These are phyloP conservation scores for Blastobotrys elegans DNA, from an alignment of 1,139 yeast species.

Conservation along the genomic window DNA sequence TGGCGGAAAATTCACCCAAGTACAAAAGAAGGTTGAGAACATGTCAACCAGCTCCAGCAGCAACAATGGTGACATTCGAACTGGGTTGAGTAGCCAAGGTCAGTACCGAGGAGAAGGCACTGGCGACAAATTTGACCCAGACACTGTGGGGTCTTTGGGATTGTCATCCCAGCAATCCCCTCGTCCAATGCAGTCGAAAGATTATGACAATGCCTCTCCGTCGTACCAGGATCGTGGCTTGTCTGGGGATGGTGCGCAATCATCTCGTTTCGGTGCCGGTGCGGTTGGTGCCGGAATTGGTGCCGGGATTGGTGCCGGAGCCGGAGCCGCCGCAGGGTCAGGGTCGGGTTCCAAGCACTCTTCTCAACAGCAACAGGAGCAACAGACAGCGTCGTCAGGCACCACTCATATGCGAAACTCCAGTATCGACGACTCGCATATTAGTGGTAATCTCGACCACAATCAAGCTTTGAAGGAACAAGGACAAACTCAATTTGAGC, in stretches of 20 bases:
- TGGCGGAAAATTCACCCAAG: constrained; percentile 2
- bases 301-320: constrained; percentile 9
- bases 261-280: not conserved
- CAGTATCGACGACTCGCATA: not conserved
- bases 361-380: not conserved
- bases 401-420: not conserved
- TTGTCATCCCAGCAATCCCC: not conserved
- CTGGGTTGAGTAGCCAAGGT: not conserved
- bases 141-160: not conserved
- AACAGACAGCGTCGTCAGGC: not conserved
- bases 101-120: not conserved
- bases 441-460: not conserved
- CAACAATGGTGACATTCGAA: not conserved
- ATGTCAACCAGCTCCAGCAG: not conserved
- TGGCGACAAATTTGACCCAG: not conserved
- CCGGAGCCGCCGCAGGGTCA: constrained; percentile 3
- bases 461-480: not conserved
- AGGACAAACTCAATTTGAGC: not conserved
- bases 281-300: constrained; percentile 3
- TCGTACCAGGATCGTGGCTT: not conserved
- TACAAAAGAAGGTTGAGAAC: not conserved
- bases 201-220: not conserved
- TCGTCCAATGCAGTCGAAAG: too few relatives aligned
- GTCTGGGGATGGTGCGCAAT: too few relatives aligned
- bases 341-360: not conserved